Percentiles rank a stretch among this genome's conserved stretches.
Conservation (phyloP, 2,329 filamentous ascomycete species). For the Lachnellula suecica region DNA sequence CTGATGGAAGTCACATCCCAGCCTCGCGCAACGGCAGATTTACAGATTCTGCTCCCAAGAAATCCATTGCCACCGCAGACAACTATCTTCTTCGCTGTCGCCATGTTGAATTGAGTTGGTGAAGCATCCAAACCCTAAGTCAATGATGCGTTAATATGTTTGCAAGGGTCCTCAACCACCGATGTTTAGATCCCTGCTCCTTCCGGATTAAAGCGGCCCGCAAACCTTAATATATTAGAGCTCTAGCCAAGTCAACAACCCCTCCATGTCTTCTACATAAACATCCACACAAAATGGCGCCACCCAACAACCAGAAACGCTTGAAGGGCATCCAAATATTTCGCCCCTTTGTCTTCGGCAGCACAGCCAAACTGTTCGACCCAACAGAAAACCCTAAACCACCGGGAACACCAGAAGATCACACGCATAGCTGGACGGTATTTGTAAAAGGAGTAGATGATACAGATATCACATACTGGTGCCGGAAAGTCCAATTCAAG, state of each 20-base stretch:
- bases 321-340: slow-evolving; percentile 64
- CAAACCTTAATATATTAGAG: not conserved
- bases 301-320: slow-evolving; percentile 57
- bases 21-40: slow-evolving; percentile 77
- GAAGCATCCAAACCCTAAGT: not conserved
- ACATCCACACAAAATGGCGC: slow-evolving; percentile 50
- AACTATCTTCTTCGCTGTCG: slow-evolving; percentile 69
- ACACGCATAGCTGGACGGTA: slow-evolving; percentile 95
- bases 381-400: slow-evolving; percentile 77
- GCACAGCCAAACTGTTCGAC: slow-evolving; percentile 76
- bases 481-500: slow-evolving; percentile 97
- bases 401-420: slow-evolving; percentile 75
- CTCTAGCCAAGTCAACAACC: not conserved
- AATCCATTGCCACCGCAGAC: slow-evolving; percentile 96
- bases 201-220: not conserved
- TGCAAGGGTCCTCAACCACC: no score
- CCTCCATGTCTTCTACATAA: no score
- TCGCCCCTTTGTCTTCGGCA: slow-evolving; percentile 72
- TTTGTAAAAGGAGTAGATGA: slow-evolving; percentile 90
- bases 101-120: slow-evolving; percentile 6
- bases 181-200: not conserved
- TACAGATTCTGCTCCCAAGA: slow-evolving; percentile 85
- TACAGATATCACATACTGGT: slow-evolving; percentile 90
- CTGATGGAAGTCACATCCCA: slow-evolving; percentile 94
- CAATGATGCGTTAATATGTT: no score